A percentile compares a stretch with the other conserved stretches of the same genome.
phyloP scores from a whole-genome alignment of 257 asterid genomes.

The Fraxinus cuspidata region DNA sequence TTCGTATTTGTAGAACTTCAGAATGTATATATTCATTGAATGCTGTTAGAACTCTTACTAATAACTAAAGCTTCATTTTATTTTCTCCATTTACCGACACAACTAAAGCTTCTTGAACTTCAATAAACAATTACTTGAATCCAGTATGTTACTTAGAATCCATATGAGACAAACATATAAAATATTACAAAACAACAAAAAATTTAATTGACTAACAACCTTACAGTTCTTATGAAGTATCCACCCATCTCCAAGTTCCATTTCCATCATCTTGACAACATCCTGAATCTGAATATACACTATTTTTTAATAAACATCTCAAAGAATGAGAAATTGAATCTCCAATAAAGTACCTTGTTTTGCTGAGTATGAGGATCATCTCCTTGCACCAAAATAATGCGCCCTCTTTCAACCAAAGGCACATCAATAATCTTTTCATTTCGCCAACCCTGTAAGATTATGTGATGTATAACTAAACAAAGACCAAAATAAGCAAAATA shows the following conservation, averaged over 20 bases:
- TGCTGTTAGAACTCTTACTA: not conserved
- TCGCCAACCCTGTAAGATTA: constrained; percentile 67
- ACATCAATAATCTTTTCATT: constrained; percentile 51
- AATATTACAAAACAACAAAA: not conserved
- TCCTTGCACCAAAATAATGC: constrained; percentile 62
- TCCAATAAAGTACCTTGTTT: constrained; percentile 52
- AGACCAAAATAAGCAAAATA: not conserved
- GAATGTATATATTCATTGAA: not conserved
- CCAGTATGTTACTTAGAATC: not conserved
- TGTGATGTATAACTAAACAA: not conserved
- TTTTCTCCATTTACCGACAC: not conserved
- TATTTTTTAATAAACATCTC: constrained; percentile 4
- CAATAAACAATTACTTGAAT: not conserved
- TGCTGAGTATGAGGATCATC: constrained; percentile 65
- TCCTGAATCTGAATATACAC: constrained; percentile 54
- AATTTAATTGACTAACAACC: constrained; percentile 34
- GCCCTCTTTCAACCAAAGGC: constrained; percentile 49
- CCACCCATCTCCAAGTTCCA: constrained; percentile 91
- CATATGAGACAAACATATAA: not conserved
- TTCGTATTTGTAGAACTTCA: not conserved
- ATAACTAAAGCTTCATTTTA: not conserved
- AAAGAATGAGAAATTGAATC: constrained; percentile 10
- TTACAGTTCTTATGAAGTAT: constrained; percentile 59
- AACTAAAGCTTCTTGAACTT: not conserved
- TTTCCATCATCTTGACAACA: constrained; percentile 72